Evolutionary conservation across 352 stramenopile genomes (phyloP).

Genomic region (Saprolegnia diclina): DNA sequence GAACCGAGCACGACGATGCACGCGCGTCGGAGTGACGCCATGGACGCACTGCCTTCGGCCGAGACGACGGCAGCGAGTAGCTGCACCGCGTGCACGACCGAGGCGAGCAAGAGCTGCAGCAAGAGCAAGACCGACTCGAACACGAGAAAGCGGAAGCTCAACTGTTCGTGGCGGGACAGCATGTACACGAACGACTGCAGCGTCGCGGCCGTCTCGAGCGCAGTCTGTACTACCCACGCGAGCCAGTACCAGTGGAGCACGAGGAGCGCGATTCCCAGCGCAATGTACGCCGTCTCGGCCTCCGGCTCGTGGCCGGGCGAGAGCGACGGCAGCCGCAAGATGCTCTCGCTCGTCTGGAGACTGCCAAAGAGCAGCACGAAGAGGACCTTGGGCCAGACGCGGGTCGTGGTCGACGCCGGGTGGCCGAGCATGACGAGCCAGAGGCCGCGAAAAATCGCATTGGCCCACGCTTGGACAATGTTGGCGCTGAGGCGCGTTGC

Average conservation of each 20-base stretch:
- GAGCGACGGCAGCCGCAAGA: slow-evolving; percentile 56
- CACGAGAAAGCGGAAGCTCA: slow-evolving; percentile 82
- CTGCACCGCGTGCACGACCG: slow-evolving; percentile 56
- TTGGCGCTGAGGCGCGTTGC: slow-evolving; percentile 62
- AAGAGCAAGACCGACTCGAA: slow-evolving; percentile 71
- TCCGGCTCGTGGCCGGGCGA: slow-evolving; percentile 31
- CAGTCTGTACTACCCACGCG: slow-evolving; percentile 58
- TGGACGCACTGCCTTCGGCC: not conserved
- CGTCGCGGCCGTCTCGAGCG: slow-evolving; percentile 45
- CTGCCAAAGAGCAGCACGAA: slow-evolving; percentile 45
- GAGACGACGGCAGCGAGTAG: slow-evolving; percentile 51
- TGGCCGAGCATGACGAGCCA: slow-evolving; percentile 81
- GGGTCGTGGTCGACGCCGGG: slow-evolving; percentile 30
- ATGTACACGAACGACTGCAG: slow-evolving; percentile 79
- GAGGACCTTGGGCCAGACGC: slow-evolving; percentile 32
- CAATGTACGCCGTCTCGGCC: slow-evolving; percentile 41
- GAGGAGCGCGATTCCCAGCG: slow-evolving; percentile 59
- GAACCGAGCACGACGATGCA: not conserved
- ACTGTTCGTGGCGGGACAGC: slow-evolving; percentile 75
- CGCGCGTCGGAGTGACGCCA: not conserved
- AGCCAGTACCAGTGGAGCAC: slow-evolving; percentile 62
- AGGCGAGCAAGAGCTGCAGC: slow-evolving; percentile 63
- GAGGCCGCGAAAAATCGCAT: slow-evolving; percentile 72
- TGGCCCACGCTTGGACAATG: slow-evolving; percentile 58
- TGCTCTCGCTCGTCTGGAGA: slow-evolving; percentile 53